phyloP scores from a whole-genome alignment of 2,329 filamentous ascomycete species.

The Xylariaceae sp. region DNA sequence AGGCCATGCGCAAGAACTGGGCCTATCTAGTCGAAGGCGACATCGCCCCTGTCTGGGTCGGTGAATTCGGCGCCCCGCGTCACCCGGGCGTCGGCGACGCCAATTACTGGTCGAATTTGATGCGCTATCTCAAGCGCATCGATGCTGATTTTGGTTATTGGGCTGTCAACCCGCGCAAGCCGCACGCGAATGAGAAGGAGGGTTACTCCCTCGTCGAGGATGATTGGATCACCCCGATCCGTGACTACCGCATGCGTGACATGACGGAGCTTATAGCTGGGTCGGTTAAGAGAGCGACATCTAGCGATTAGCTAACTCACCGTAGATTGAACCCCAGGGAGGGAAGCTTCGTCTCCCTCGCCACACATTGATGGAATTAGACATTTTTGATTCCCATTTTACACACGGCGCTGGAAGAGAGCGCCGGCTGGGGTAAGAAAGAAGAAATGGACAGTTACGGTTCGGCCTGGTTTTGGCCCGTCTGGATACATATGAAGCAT shows the following conservation, averaged over 20 bases:
- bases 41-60: constrained; percentile 60
- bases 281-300: not conserved
- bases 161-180: constrained; percentile 63
- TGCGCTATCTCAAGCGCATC: constrained; percentile 50
- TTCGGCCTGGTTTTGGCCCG: too few relatives aligned
- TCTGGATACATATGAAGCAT: too few relatives aligned
- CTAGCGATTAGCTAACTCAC: not conserved
- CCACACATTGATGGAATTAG: not conserved
- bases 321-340: not conserved
- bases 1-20: constrained; percentile 61
- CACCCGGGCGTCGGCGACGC: constrained; percentile 49
- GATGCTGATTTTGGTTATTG: constrained; percentile 66
- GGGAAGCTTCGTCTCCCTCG: not conserved
- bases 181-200: constrained; percentile 51
- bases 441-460: too few relatives aligned
- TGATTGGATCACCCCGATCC: constrained; percentile 57
- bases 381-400: too few relatives aligned
- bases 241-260: constrained; percentile 59
- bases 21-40: constrained; percentile 54
- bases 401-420: too few relatives aligned
- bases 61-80: constrained; percentile 58
- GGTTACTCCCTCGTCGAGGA: constrained; percentile 57
- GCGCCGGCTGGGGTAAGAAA: too few relatives aligned
- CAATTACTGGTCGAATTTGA: constrained; percentile 61
- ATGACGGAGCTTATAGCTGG: constrained; percentile 50